Evolutionary conservation across 1,284 basidiomycete genomes (phyloP), one percentile per base, ranked within the genome.

Genomic region (Trichosporon sp.): DNA sequence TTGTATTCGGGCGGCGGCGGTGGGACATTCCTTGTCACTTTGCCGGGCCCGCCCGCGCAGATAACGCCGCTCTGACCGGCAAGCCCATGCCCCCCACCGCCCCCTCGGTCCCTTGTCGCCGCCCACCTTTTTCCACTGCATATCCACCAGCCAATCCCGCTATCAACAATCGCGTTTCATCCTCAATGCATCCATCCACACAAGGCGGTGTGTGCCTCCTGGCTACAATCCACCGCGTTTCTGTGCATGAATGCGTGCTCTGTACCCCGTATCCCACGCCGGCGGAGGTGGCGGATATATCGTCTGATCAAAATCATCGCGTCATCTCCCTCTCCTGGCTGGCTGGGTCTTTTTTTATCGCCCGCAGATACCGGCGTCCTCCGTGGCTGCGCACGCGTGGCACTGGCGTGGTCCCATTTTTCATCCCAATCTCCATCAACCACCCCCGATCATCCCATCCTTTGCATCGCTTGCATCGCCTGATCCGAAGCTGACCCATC

Each of bases 1-100:
- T 21, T 58, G 53, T 29, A 31, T 60, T 60, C 27, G 56, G 56
- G 56, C 56, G 56, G 56, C 56, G 56, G 27, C 23, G 27, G 56
- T 60, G 56, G 56, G 56, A 60, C 27, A 31, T 29, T 31, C 56
- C 56, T 63, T 29, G 32, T 27, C 9, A 35, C 35, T 63, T 63
- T 63, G 29, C 56, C 62, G 62, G 62, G 62, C 62, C 62, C 62
- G 35, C 35, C 62, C 62, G 62, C 21, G 62, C 56, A 63, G 62
- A 63, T 63, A 63, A 63, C 62, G 62, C 62, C 62, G 62, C 62
- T 38, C 62, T 42, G 12, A 63, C 62, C 62, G 35, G 42, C 62
- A 38, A 34, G 15, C 29, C 53, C 64, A 15, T 47, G 29, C 13
- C 34, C 32, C 38, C 38, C 64, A 32, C 42, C 27, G 29, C 47